phyloP scores from a whole-genome alignment of 306 rosid genomes.

The Purshia tridentata region DNA sequence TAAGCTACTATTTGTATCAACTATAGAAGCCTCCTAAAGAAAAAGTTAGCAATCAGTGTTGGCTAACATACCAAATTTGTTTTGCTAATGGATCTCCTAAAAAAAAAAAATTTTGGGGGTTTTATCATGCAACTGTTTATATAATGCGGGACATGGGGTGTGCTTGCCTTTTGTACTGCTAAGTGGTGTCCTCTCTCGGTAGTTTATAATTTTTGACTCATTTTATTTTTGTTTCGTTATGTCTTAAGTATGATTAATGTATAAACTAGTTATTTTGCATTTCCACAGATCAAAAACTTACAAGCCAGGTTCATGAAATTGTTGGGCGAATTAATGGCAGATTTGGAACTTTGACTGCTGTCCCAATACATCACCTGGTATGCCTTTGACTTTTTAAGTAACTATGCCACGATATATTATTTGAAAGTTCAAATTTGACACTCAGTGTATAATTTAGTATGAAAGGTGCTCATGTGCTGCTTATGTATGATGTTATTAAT shows the following conservation, averaged over 20 bases:
- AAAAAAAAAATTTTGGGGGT: neutral
- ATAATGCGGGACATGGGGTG: neutral
- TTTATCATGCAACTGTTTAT: neutral
- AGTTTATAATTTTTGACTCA: neutral
- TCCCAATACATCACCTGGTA: conserved; percentile 94
- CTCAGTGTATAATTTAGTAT: neutral
- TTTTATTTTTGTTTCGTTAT: neutral
- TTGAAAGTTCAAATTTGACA: neutral
- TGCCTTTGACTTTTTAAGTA: conserved; percentile 23
- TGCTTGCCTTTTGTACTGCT: neutral
- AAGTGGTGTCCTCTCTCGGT: neutral
- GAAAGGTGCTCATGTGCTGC: neutral
- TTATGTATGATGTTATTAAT: neutral
- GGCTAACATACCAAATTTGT: no score
- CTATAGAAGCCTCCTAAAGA: no score
- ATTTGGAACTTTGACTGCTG: conserved; percentile 74
- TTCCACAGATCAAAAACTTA: conserved; percentile 81
- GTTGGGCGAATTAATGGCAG: conserved; percentile 93
- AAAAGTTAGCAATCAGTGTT: no score
- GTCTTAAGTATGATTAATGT: conserved; percentile 15
- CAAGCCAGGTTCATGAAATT: conserved; percentile 96
- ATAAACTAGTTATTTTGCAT: conserved; percentile 31
- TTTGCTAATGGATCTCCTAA: neutral
- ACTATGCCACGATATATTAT: neutral
- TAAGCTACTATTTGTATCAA: neutral